phyloP scores from a whole-genome alignment of 495 filamentous ascomycete genomes.

The Tuber indicum region DNA sequence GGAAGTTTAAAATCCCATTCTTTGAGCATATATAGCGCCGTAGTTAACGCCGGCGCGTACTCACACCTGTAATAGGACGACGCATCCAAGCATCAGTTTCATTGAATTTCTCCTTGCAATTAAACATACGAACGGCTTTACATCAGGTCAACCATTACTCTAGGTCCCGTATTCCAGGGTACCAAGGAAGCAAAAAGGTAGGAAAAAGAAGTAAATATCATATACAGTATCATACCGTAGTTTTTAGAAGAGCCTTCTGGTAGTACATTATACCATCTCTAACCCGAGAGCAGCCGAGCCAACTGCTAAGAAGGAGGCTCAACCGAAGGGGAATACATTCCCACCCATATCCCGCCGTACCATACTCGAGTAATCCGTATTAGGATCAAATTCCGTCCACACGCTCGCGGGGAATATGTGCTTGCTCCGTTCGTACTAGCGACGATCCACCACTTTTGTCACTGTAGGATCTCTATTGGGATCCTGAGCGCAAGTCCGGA shows the following conservation, averaged over 20 bases:
- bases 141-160: neutral
- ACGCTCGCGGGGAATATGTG: slow-evolving; percentile 94
- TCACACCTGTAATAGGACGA: neutral
- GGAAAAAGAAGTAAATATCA: neutral
- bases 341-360: slow-evolving; percentile 76
- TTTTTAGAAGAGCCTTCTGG: neutral
- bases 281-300: too few relatives aligned
- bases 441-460: slow-evolving; percentile 90
- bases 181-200: neutral
- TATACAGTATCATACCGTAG: neutral
- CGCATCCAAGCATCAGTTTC: neutral
- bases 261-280: neutral
- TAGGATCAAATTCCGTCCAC: slow-evolving; percentile 92
- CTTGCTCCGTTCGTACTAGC: slow-evolving; percentile 96
- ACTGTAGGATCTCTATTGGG: slow-evolving; percentile 57
- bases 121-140: neutral
- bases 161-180: neutral
- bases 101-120: neutral
- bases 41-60: neutral
- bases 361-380: slow-evolving; percentile 73
- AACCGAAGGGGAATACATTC: slow-evolving; percentile 84
- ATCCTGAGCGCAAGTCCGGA: slow-evolving; percentile 3
- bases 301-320: neutral
- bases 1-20: neutral
- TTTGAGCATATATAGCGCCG: neutral